Conservation (phyloP, 257 asterid species). For the Schizonepeta tenuifolia region DNA sequence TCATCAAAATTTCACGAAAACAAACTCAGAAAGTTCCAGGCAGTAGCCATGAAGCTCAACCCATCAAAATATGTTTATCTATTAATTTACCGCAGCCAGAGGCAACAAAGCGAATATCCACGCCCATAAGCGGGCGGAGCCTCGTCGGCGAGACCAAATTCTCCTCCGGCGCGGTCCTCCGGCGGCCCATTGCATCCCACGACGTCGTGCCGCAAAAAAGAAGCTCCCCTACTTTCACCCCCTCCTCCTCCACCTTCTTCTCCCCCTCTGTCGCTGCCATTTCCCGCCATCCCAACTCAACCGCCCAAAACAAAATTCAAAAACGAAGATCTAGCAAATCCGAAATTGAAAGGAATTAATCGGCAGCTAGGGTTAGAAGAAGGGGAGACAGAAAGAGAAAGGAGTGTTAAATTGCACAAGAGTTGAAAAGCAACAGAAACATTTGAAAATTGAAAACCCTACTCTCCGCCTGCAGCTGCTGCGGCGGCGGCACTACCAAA, state of each 20-base stretch:
- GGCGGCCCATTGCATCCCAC: conserved; percentile 93
- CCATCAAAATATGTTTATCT: background rate
- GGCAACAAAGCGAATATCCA: conserved; percentile 80
- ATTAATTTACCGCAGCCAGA: conserved; percentile 75
- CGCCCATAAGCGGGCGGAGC: conserved; percentile 80
- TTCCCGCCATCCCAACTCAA: conserved; percentile 52
- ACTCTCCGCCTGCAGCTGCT: too few species aligned
- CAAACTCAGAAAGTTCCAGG: conserved; percentile 5
- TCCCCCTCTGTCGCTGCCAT: conserved; percentile 65
- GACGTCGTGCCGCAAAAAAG: conserved; percentile 87
- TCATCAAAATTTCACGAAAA: background rate
- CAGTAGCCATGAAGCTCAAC: background rate
- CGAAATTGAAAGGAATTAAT: conserved; percentile 24
- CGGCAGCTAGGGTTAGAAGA: conserved; percentile 42
- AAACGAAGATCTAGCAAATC: conserved; percentile 40
- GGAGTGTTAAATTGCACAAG: conserved; percentile 34
- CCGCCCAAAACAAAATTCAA: conserved; percentile 33
- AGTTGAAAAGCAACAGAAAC: conserved; percentile 34
- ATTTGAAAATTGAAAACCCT: conserved; percentile 51
- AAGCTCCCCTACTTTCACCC: conserved; percentile 80
- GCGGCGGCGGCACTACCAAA: too few species aligned
- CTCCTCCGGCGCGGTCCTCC: conserved; percentile 61
- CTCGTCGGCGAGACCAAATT: conserved; percentile 85
- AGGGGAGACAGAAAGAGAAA: conserved; percentile 1
- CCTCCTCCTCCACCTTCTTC: conserved; percentile 50